phyloP scores from a whole-genome alignment of 23 red algal genomes.

The Chondrus crispus region DNA sequence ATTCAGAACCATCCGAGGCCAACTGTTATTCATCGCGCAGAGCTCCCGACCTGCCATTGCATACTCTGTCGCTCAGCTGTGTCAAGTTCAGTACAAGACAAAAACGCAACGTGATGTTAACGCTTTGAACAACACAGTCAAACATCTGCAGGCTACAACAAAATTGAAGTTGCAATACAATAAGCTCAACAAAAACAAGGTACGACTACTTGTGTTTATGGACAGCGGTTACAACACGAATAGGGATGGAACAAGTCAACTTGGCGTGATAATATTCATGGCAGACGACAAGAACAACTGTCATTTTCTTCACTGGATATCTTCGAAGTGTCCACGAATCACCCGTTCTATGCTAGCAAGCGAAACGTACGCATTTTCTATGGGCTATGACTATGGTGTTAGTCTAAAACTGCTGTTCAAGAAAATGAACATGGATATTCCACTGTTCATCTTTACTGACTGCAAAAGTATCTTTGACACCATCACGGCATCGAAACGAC shows the following conservation, averaged over 20 bases:
- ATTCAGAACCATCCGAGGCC: background rate
- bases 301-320: slow-evolving; percentile 2
- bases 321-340: background rate
- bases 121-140: background rate
- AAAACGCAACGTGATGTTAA: background rate
- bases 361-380: background rate
- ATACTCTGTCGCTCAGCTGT: background rate
- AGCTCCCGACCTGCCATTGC: background rate
- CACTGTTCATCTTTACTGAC: slow-evolving; percentile 13
- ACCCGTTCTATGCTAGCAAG: background rate
- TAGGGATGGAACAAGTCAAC: background rate
- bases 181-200: background rate
- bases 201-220: background rate
- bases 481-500: background rate
- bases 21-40: background rate
- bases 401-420: background rate
- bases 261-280: background rate
- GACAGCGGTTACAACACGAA: slow-evolving; percentile 22
- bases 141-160: background rate
- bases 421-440: background rate
- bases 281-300: background rate
- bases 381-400: background rate
- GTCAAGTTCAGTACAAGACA: background rate
- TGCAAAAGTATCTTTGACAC: background rate
- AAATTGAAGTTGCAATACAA: background rate